Percentiles rank a stretch among this genome's conserved stretches.
Evolutionary conservation across 2,329 filamentous ascomycete genomes (phyloP).

Genomic region (Neophaeococcomyces aloes): DNA sequence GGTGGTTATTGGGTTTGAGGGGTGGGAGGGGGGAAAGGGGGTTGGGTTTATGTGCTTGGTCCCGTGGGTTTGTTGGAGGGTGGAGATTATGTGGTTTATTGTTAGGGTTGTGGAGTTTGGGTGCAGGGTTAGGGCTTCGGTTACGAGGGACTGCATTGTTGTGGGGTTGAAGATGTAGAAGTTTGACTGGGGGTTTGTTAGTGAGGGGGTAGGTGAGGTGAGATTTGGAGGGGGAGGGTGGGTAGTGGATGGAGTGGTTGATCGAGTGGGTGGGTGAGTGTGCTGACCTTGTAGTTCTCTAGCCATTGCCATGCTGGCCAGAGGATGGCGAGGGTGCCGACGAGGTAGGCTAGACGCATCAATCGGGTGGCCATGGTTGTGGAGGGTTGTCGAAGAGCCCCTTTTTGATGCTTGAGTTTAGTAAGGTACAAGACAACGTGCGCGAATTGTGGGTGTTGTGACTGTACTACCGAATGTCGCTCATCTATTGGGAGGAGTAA

Average conservation of each 20-base stretch:
- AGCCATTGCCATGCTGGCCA: conserved; percentile 6
- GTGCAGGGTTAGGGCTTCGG: conserved; percentile 14
- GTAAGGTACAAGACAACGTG: no score
- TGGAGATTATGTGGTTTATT: conserved; percentile 53
- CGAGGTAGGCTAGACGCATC: background rate
- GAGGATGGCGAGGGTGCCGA: conserved; percentile 2
- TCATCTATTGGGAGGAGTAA: no score
- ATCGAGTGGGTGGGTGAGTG: no score
- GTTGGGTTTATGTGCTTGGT: conserved; percentile 14
- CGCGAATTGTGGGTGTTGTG: no score
- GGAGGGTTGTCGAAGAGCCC: background rate
- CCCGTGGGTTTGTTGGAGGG: conserved; percentile 38
- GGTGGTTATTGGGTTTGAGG: conserved; percentile 8
- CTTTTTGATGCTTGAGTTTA: no score
- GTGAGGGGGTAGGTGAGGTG: background rate
- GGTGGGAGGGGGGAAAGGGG: conserved; percentile 9
- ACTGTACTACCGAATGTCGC: no score
- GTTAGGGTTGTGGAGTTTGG: conserved; percentile 44
- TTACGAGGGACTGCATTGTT: conserved; percentile 18
- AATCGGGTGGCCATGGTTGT: background rate
- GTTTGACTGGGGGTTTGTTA: conserved; percentile 4
- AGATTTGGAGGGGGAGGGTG: no score
- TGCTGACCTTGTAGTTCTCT: conserved; percentile 2
- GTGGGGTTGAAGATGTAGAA: conserved; percentile 20
- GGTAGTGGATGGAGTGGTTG: no score